These are phyloP conservation scores for Cladosporium oxysporum DNA, from an alignment of 2,329 filamentous ascomycete species.

Conservation along the genomic window DNA sequence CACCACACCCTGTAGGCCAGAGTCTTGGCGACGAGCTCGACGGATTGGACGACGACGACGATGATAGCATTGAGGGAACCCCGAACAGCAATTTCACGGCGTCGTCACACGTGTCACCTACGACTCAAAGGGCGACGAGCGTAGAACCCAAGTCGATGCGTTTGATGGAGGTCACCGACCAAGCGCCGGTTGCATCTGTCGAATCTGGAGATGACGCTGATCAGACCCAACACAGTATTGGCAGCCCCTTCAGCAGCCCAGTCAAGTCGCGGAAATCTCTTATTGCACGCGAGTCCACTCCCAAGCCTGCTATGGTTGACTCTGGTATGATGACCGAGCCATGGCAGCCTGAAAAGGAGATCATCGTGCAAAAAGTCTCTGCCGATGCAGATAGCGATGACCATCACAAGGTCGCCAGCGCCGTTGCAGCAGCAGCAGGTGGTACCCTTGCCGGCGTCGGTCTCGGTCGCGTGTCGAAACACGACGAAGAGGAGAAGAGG, in stretches of 20 bases:
- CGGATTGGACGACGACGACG: constrained; percentile 64
- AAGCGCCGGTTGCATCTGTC: constrained; percentile 27
- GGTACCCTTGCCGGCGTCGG: constrained; percentile 39
- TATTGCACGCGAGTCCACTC: constrained; percentile 18
- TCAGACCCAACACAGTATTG: constrained; percentile 19
- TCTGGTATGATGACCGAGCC: constrained; percentile 64
- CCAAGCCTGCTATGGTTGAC: constrained; percentile 55
- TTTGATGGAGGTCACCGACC: constrained; percentile 1
- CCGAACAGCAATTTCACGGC: constrained; percentile 45
- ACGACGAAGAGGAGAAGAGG: constrained; percentile 19
- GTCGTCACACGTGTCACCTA: constrained; percentile 44
- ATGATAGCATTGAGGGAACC: constrained; percentile 62
- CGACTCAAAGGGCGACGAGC: constrained; percentile 5
- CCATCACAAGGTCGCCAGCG: constrained; percentile 2
- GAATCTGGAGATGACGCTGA: constrained; percentile 20
- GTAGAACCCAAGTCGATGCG: constrained; percentile 2
- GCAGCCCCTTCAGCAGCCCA: constrained; percentile 20
- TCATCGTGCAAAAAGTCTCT: constrained; percentile 8
- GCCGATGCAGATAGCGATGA: constrained; percentile 10
- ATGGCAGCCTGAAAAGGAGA: constrained; percentile 45
- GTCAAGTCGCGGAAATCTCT: constrained; percentile 21
- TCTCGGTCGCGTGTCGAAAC: constrained; percentile 31
- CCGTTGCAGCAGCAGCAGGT: constrained; percentile 32
- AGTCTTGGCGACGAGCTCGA: constrained; percentile 90
- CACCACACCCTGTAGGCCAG: constrained; percentile 59